phyloP scores from a whole-genome alignment of 2,329 filamentous ascomycete genomes.

The Seiridium cupressi region DNA sequence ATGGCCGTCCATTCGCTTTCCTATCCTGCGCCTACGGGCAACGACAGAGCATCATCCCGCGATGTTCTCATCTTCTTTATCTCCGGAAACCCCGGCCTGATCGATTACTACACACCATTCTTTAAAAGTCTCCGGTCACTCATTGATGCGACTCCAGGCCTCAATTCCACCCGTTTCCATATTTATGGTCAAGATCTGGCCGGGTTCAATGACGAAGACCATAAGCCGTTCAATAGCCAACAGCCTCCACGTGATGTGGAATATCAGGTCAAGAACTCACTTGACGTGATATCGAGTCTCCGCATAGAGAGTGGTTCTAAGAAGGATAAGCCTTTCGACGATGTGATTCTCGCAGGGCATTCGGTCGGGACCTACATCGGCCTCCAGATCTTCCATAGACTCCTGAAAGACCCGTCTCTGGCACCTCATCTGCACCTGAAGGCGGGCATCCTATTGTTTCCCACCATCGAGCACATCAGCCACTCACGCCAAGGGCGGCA shows the following conservation, averaged over 20 bases:
- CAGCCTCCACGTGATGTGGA: slow-evolving; percentile 50
- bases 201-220: slow-evolving; percentile 56
- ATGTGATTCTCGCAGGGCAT: slow-evolving; percentile 69
- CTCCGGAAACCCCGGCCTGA: slow-evolving; percentile 73
- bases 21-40: slow-evolving; percentile 11
- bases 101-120: slow-evolving; percentile 72
- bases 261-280: slow-evolving; percentile 48
- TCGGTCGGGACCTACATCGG: slow-evolving; percentile 72
- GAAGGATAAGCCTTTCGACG: slow-evolving; percentile 44
- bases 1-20: slow-evolving; percentile 14
- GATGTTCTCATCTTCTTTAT: slow-evolving; percentile 66
- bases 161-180: slow-evolving; percentile 40
- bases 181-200: slow-evolving; percentile 57
- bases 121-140: slow-evolving; percentile 54
- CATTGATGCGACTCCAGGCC: slow-evolving; percentile 38
- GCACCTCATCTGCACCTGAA: slow-evolving; percentile 39
- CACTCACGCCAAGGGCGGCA: slow-evolving; percentile 58
- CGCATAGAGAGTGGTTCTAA: slow-evolving; percentile 23
- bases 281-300: slow-evolving; percentile 33
- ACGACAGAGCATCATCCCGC: slow-evolving; percentile 5
- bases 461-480: slow-evolving; percentile 71
- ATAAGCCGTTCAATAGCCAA: slow-evolving; percentile 39
- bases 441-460: slow-evolving; percentile 67
- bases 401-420: slow-evolving; percentile 32
- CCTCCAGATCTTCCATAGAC: slow-evolving; percentile 64